Evolutionary conservation across 805 yeast species (phyloP), one percentile per base, ranked within the genome.

Genomic region (Spencermartinsiella europaea): DNA sequence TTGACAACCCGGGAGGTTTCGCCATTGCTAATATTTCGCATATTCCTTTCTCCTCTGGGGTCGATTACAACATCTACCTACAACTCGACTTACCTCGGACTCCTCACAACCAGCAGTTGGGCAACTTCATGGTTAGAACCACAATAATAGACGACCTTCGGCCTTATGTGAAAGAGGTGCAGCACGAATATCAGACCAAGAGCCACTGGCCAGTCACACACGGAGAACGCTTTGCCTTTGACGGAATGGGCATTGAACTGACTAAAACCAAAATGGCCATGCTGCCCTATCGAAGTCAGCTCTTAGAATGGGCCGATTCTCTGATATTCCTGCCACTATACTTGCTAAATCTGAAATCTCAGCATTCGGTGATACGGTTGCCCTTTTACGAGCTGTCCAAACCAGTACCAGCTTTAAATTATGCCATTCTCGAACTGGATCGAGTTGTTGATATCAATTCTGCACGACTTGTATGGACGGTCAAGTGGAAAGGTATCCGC

Each of bases 61-160:
- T 50, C 33, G 57, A 55, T 34, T 67, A 65, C 46, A 47, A 51
- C 19, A 50, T 67, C 12, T 44, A 45, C 2, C 53, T 67, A 8
- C 48, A 44, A 21, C 53, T 67, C 19, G 50, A 45, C 21, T 48
- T 65, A 38, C 71, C 70, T 4, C 55, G 66, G 16, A 50, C 53
- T n/a, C 49, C 47, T 3, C 48, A 48, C 40, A 67, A 67, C 47
- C 49, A 46, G 28, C 51, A 53, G 4, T 33, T 57, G 12, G 68
- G 69, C 22, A 67, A 65, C 49, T 66, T 67, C 49, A 54, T 59
- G 58, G 55, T 63, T 22, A 31, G 52, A 5, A 48, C 56, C 16
- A 40, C 54, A 3, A 42, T 60, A 15, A 48, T 54, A 25, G 52
- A 54, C 19, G 43, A 48, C 16, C 28, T 45, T 35, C 34, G 37